These are phyloP conservation scores for Cladosporium sp. DNA, from an alignment of 2,329 filamentous ascomycete species.

Conservation along the genomic window DNA sequence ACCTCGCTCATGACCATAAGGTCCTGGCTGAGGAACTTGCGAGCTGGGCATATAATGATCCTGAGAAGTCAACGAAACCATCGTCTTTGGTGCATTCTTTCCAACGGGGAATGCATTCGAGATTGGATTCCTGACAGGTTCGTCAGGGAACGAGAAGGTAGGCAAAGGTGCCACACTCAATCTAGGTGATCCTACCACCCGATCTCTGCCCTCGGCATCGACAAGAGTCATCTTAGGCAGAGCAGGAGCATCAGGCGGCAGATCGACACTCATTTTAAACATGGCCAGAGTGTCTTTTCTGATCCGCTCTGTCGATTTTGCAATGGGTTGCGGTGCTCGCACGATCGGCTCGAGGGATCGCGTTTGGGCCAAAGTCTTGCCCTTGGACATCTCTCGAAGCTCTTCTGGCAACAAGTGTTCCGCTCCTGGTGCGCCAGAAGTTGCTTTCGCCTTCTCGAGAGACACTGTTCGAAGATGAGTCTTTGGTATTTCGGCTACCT, in stretches of 20 bases:
- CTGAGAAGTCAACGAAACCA: constrained; percentile 6
- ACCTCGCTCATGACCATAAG: background rate
- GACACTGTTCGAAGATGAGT: constrained; percentile 23
- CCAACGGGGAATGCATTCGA: constrained; percentile 13
- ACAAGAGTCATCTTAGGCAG: constrained; percentile 10
- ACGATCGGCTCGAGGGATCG: constrained; percentile 19
- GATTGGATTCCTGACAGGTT: background rate
- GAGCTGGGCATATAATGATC: background rate
- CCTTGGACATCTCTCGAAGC: constrained; percentile 22
- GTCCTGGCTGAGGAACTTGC: background rate
- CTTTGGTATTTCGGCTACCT: constrained; percentile 12
- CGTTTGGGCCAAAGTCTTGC: constrained; percentile 13
- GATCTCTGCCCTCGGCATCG: constrained; percentile 7
- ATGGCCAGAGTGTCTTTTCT: constrained; percentile 10
- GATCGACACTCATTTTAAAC: background rate
- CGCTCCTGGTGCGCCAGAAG: constrained; percentile 24
- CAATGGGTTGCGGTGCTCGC: background rate
- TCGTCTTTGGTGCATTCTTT: constrained; percentile 9
- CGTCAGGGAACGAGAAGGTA: background rate
- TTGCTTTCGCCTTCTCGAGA: constrained; percentile 24
- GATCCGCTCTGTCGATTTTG: background rate
- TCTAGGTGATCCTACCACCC: constrained; percentile 3
- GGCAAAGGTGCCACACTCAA: constrained; percentile 8
- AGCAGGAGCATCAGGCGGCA: background rate
- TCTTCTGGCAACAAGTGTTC: constrained; percentile 30